Percentiles rank a stretch among this genome's conserved stretches.
phyloP scores from a whole-genome alignment of 139 green algal genomes.

The Chlorella sp. region DNA sequence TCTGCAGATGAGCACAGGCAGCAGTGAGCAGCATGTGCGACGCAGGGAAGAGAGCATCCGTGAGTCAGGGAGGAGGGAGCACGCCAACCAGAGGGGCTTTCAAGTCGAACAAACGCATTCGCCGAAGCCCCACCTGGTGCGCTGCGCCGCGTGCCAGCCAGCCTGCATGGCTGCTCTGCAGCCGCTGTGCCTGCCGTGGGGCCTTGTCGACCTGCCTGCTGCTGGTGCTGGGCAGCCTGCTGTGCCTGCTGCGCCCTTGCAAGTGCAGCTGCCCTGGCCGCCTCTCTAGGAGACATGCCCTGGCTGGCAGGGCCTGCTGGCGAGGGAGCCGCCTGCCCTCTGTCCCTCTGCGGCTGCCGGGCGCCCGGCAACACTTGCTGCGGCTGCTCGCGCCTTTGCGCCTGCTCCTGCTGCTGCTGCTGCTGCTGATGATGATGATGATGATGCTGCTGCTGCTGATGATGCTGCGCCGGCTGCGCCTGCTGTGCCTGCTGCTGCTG shows the following conservation, averaged over 20 bases:
- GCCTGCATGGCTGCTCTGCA: background rate
- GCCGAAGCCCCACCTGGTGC: slow-evolving; percentile 1
- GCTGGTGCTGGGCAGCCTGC: background rate
- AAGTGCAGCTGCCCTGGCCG: no score
- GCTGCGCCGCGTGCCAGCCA: background rate
- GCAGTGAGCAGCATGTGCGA: no score
- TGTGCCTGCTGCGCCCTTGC: background rate
- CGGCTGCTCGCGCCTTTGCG: background rate
- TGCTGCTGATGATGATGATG: background rate
- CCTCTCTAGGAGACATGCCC: no score
- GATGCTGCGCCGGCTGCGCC: background rate
- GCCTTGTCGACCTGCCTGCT: background rate
- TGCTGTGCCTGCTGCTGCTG: background rate
- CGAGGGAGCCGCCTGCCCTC: background rate
- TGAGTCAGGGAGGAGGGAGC: no score
- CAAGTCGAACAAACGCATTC: no score
- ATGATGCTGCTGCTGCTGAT: background rate
- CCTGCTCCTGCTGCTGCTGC: no score
- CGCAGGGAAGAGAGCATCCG: no score
- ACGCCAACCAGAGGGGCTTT: no score
- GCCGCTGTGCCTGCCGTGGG: background rate
- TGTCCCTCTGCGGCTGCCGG: background rate
- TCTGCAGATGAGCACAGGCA: background rate
- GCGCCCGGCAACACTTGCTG: background rate
- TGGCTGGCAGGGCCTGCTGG: no score